A percentile compares a stretch with the other conserved stretches of the same genome.
phyloP scores from a whole-genome alignment of 2,329 filamentous ascomycete genomes.

The Nigrospora oryzae region DNA sequence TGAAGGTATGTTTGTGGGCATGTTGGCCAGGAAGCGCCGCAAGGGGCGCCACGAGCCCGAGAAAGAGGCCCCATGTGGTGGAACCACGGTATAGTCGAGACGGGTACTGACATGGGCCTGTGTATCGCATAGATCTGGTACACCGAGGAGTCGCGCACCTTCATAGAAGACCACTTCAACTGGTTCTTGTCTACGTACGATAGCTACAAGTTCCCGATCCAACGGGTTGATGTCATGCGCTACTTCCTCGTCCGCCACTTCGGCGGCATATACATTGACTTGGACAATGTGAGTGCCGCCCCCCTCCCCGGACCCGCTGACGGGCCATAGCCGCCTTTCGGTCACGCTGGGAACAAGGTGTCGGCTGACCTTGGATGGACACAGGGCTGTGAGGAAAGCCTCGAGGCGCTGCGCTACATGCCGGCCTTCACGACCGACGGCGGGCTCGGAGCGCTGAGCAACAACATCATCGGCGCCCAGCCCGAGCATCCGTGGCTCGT shows the following conservation, averaged over 20 bases:
- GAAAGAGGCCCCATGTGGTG: no score
- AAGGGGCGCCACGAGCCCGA: no score
- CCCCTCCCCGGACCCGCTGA: no score
- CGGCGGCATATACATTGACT: slow-evolving; percentile 73
- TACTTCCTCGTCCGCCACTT: slow-evolving; percentile 73
- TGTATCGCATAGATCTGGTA: slow-evolving; percentile 59
- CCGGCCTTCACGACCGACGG: slow-evolving; percentile 55
- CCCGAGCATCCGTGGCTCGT: slow-evolving; percentile 65
- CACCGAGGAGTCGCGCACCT: slow-evolving; percentile 58
- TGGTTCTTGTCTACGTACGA: slow-evolving; percentile 73
- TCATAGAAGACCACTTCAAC: slow-evolving; percentile 65
- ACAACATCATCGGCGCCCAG: slow-evolving; percentile 62
- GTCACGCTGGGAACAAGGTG: no score
- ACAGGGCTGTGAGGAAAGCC: slow-evolving; percentile 58
- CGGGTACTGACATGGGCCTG: background rate
- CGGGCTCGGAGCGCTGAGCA: slow-evolving; percentile 27
- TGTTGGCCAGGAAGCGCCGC: no score
- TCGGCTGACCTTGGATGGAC: no score
- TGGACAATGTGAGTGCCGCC: slow-evolving; percentile 38
- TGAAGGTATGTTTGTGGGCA: slow-evolving; percentile 13
- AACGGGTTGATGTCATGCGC: slow-evolving; percentile 69
- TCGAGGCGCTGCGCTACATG: slow-evolving; percentile 58
- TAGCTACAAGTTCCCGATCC: slow-evolving; percentile 65
- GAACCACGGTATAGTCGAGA: no score
- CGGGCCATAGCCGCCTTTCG: no score